phyloP scores from a whole-genome alignment of 768 basidiomycete genomes.

The Sporobolomyces phaffii region DNA sequence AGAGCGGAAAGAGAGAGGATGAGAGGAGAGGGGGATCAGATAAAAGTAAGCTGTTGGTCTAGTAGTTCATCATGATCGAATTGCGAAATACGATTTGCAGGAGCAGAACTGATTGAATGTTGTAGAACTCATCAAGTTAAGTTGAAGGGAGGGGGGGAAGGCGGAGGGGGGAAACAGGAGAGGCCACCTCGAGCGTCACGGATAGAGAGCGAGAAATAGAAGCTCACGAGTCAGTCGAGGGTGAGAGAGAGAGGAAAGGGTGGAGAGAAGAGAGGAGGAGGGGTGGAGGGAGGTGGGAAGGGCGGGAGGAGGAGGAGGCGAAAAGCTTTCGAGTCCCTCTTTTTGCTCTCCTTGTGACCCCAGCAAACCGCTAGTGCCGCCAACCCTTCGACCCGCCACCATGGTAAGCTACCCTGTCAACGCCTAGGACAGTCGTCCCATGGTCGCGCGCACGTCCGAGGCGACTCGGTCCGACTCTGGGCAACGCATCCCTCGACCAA shows the following conservation, averaged over 20 bases:
- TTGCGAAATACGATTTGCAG: not conserved
- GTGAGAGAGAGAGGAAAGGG: no score
- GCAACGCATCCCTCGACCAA: not conserved
- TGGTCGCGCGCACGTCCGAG: no score
- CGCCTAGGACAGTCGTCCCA: no score
- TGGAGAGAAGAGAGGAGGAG: no score
- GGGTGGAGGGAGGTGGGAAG: not conserved
- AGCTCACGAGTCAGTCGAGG: not conserved
- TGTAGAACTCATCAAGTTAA: slow-evolving; percentile 25
- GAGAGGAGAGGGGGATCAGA: not conserved
- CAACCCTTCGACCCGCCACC: slow-evolving; percentile 21
- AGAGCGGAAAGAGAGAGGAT: no score
- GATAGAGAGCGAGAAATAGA: no score
- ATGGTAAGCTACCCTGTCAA: slow-evolving; percentile 10
- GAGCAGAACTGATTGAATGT: slow-evolving; percentile 23
- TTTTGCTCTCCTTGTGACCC: not conserved
- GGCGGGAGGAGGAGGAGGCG: not conserved
- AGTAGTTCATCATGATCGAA: not conserved
- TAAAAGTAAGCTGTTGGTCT: slow-evolving; percentile 5
- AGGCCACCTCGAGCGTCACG: not conserved
- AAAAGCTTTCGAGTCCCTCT: not conserved
- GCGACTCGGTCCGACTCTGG: not conserved
- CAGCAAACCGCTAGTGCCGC: slow-evolving; percentile 10
- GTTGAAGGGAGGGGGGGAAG: not conserved
- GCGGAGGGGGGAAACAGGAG: not conserved